Evolutionary conservation across 139 green algal genomes (phyloP).

Genomic region (Micractinium conductrix): DNA sequence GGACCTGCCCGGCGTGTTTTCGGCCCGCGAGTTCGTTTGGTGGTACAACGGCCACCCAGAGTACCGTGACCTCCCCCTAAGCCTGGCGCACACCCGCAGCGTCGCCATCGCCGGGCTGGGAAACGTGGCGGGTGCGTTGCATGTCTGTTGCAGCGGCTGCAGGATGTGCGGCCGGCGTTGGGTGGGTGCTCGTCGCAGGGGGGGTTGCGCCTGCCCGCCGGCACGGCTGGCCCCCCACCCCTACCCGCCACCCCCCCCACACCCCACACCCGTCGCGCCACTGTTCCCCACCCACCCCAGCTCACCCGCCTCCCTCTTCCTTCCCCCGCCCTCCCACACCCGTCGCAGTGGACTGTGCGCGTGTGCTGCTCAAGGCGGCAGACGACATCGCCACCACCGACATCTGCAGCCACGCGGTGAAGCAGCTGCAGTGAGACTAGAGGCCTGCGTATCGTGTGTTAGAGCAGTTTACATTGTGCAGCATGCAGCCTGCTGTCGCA

Average conservation of each 20-base stretch:
- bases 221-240: too few species aligned
- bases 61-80: slow-evolving; percentile 60
- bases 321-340: neutral
- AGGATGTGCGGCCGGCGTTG: neutral
- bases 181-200: too few species aligned
- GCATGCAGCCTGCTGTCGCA: neutral
- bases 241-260: too few species aligned
- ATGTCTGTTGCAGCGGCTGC: neutral
- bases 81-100: slow-evolving; percentile 55
- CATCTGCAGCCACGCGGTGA: slow-evolving; percentile 79
- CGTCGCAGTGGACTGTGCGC: slow-evolving; percentile 85
- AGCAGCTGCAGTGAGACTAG: slow-evolving; percentile 54
- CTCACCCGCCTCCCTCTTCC: neutral
- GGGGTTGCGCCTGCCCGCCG: too few species aligned
- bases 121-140: slow-evolving; percentile 82
- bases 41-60: slow-evolving; percentile 99
- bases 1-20: slow-evolving; percentile 70
- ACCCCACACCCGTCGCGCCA: too few species aligned
- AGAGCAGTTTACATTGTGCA: neutral
- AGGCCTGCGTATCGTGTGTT: neutral
- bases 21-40: slow-evolving; percentile 95
- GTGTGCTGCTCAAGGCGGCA: slow-evolving; percentile 79
- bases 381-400: slow-evolving; percentile 81
- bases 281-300: neutral
- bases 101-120: slow-evolving; percentile 81